Percentiles rank a stretch among this genome's conserved stretches.
phyloP scores from a whole-genome alignment of 208 protist genomes.

The Acanthamoeba divionensis region DNA sequence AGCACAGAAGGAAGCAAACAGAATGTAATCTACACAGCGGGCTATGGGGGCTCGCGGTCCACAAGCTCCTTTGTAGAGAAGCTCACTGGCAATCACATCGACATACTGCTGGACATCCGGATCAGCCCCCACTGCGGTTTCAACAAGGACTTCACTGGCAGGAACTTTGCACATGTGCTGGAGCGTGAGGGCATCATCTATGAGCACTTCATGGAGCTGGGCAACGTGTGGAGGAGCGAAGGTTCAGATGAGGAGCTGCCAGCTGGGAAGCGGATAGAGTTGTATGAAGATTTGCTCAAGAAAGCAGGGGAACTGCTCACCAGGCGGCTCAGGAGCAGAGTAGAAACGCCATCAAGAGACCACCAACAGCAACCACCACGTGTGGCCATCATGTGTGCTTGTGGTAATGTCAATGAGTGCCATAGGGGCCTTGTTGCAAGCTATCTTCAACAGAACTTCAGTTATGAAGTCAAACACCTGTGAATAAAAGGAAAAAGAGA shows the following conservation, averaged over 20 bases:
- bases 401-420: constrained; percentile 10
- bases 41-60: background rate
- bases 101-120: constrained; percentile 3
- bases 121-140: constrained; percentile 48
- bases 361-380: background rate
- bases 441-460: no score
- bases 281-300: constrained; percentile 6
- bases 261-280: background rate
- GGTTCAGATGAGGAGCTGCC: constrained; percentile 11
- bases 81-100: constrained; percentile 1
- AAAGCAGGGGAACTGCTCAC: constrained; percentile 32
- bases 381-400: constrained; percentile 34
- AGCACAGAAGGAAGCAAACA: background rate
- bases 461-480: no score
- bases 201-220: constrained; percentile 55
- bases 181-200: constrained; percentile 6
- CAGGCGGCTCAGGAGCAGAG: background rate
- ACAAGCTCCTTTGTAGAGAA: background rate
- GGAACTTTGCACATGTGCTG: background rate
- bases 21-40: constrained; percentile 41
- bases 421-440: constrained; percentile 5
- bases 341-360: background rate
- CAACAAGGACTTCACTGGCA: constrained; percentile 17
- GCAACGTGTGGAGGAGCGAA: constrained; percentile 42
- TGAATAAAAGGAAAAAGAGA: no score